A percentile compares a stretch with the other conserved stretches of the same genome.
These are phyloP conservation scores for Calonectria naviculata DNA, from an alignment of 2,329 filamentous ascomycete species.

Conservation along the genomic window DNA sequence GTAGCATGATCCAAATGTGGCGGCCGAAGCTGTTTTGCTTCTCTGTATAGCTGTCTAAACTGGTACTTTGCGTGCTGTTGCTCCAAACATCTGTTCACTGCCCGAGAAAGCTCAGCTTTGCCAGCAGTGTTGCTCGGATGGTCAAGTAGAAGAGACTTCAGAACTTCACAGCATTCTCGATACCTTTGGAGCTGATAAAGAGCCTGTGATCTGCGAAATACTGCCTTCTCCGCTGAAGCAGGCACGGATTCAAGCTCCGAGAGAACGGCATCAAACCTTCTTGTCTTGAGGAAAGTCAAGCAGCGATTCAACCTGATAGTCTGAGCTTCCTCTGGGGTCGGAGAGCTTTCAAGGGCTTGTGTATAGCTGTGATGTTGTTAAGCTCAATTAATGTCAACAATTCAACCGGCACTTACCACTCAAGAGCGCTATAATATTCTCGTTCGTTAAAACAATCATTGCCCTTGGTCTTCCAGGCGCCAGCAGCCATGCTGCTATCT, in stretches of 20 bases:
- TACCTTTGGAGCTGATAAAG: slow-evolving; percentile 55
- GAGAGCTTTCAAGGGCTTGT: not conserved
- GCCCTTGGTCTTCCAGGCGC: slow-evolving; percentile 41
- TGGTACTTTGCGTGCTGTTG: slow-evolving; percentile 51
- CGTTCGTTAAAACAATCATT: slow-evolving; percentile 44
- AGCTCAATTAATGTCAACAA: not conserved
- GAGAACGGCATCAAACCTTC: slow-evolving; percentile 35
- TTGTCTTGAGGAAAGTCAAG: slow-evolving; percentile 44
- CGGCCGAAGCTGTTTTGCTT: slow-evolving; percentile 45
- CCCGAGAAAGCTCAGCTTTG: not conserved
- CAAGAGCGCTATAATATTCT: slow-evolving; percentile 44
- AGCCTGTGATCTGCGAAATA: slow-evolving; percentile 57
- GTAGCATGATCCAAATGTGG: slow-evolving; percentile 60
- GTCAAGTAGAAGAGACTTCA: slow-evolving; percentile 35
- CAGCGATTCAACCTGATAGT: slow-evolving; percentile 51
- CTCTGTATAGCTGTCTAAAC: slow-evolving; percentile 50
- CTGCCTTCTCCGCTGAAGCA: slow-evolving; percentile 52
- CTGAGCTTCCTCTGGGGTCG: slow-evolving; percentile 43
- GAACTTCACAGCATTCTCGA: slow-evolving; percentile 43
- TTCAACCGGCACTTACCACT: slow-evolving; percentile 44
- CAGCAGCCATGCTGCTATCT: not conserved
- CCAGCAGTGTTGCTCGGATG: slow-evolving; percentile 48
- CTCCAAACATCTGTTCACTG: slow-evolving; percentile 41
- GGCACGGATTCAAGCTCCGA: not conserved
- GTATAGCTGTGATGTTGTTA: not conserved